Evolutionary conservation across 2,329 filamentous ascomycete species (phyloP).

Genomic region (Phialophora macrospora): DNA sequence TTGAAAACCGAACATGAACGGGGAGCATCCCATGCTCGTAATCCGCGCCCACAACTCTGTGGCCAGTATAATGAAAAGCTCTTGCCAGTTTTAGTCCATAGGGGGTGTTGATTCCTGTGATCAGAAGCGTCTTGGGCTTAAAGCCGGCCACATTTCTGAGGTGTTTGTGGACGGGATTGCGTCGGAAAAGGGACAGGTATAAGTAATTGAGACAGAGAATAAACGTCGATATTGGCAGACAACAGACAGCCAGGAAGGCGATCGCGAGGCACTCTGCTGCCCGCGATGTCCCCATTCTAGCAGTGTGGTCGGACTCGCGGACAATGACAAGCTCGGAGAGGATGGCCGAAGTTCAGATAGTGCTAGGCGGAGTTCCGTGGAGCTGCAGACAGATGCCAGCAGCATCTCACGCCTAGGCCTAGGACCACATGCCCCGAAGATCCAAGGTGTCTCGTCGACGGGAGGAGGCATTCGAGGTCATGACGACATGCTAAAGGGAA

Average conservation of each 20-base stretch:
- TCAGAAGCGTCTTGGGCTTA: slow-evolving; percentile 63
- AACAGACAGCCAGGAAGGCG: slow-evolving; percentile 46
- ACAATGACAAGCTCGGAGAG: background rate
- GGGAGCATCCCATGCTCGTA: slow-evolving; percentile 56
- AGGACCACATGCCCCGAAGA: background rate
- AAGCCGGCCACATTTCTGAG: slow-evolving; percentile 45
- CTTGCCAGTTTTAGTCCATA: slow-evolving; percentile 72
- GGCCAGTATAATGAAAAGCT: slow-evolving; percentile 66
- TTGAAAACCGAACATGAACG: slow-evolving; percentile 64
- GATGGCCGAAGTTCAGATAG: background rate
- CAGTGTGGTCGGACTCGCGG: background rate
- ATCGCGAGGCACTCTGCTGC: slow-evolving; percentile 54
- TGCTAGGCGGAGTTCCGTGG: no score
- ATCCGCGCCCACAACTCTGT: slow-evolving; percentile 73
- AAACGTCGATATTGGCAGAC: slow-evolving; percentile 57
- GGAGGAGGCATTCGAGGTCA: background rate
- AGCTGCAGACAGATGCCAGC: no score
- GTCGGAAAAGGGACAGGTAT: slow-evolving; percentile 39
- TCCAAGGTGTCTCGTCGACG: background rate
- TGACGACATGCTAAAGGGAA: background rate
- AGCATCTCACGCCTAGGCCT: background rate
- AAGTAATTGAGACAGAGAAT: slow-evolving; percentile 50
- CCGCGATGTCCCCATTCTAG: background rate
- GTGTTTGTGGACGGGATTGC: slow-evolving; percentile 39
- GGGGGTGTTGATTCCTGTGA: slow-evolving; percentile 73